Percentiles rank a stretch among this genome's conserved stretches.
phyloP scores from a whole-genome alignment of 225 moss, liverwort and hornwort species.

The Rhytidiadelphus loreus region DNA sequence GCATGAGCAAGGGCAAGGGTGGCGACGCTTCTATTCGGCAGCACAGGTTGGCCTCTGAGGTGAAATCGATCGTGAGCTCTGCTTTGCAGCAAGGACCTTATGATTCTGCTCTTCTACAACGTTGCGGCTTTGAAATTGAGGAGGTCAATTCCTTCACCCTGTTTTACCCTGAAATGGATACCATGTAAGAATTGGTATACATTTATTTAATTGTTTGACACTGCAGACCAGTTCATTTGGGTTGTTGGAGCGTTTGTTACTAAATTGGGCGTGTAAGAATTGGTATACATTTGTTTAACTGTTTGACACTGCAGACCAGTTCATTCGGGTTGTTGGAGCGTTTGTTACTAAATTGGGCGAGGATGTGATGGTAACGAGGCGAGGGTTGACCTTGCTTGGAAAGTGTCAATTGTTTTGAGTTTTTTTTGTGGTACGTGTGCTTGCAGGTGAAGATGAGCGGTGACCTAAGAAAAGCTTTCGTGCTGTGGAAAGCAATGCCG shows the following conservation, averaged over 20 bases:
- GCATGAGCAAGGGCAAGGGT: neutral
- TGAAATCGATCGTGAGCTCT: conserved; percentile 42
- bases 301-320: neutral
- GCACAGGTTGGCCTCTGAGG: conserved; percentile 63
- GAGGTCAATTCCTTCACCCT: conserved; percentile 2
- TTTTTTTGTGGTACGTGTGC: neutral
- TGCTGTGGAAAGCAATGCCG: conserved; percentile 62
- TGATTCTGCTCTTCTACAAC: conserved; percentile 39
- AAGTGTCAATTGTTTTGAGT: neutral
- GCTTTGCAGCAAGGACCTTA: conserved; percentile 65
- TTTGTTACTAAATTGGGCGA: neutral
- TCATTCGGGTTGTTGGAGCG: neutral
- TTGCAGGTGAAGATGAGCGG: conserved; percentile 73
- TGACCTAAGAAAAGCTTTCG: conserved; percentile 61
- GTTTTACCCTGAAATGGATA: neutral
- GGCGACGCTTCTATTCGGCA: conserved; percentile 51
- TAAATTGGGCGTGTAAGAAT: neutral
- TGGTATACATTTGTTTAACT: neutral
- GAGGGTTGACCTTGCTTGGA: neutral
- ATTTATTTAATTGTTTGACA: neutral
- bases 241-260: neutral
- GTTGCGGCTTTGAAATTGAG: conserved; percentile 67
- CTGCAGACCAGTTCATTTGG: neutral
- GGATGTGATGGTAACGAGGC: neutral
- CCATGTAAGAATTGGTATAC: neutral